phyloP scores from a whole-genome alignment of 495 filamentous ascomycete species.

The Neurospora sp. region DNA sequence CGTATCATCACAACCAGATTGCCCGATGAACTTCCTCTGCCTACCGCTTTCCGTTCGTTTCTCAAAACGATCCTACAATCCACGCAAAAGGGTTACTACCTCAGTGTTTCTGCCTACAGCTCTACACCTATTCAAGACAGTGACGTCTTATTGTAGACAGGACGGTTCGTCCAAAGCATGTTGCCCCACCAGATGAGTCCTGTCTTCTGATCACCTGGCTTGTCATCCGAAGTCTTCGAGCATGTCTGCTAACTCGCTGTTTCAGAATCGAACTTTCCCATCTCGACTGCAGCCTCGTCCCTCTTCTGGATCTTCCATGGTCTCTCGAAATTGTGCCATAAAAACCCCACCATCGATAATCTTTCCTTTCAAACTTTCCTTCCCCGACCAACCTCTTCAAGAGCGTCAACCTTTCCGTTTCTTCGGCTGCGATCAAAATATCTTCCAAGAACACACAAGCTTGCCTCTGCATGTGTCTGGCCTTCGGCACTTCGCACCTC shows the following conservation, averaged over 20 bases:
- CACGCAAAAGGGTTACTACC: neutral
- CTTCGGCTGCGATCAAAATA: neutral
- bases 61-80: neutral
- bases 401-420: neutral
- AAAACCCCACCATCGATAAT: neutral
- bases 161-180: neutral
- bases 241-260: neutral
- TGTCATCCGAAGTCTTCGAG: neutral
- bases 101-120: neutral
- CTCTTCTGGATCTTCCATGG: too few species aligned
- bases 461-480: neutral
- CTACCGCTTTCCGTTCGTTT: neutral
- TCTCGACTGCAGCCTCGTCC: neutral
- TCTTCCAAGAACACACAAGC: neutral
- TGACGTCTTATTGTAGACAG: neutral
- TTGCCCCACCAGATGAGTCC: neutral
- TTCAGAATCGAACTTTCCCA: neutral
- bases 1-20: neutral
- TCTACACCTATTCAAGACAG: neutral
- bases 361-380: neutral
- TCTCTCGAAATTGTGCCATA: neutral
- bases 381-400: neutral
- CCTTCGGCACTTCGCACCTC: neutral
- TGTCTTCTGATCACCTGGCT: neutral
- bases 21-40: neutral